Base-by-base conservation (phyloP, 1,284 basidiomycete species). In the Cerrena zonata region DNA sequence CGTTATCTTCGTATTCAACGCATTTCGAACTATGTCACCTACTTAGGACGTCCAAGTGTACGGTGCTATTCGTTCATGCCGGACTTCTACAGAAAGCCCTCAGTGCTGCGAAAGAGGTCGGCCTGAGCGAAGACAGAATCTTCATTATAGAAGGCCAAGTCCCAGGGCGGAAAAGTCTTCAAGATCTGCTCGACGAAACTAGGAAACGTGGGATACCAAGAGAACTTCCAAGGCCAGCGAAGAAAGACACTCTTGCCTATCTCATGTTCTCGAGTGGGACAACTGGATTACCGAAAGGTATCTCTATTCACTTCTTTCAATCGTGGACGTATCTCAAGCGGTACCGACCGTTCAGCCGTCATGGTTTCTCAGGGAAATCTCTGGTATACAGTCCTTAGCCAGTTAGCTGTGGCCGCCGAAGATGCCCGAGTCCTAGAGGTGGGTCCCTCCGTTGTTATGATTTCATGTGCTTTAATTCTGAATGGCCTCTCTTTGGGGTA, bases 231-330 rank as follows among this genome's bases (percentile, higher is more conserved):
- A 72, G 71, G 36, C 71, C 73, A 0, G 84, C 78, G 0, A 69
- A 60, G 26, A 73, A 69, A 30, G 67, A 82, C 56, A 86, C 84
- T 0, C 66, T 88, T 1, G 86, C 84, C 0, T 87, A 89, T 63
- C 67, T 90, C 1, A 66, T 85, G 0, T 88, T 88, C 59, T 89
- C 86, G 1, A 89, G 86, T 57, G 87, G 86, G 26, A 89, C 87
- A 0, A 87, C 77, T 51, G 87, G 87, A 2, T 66, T 82, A 2
- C 86, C 87, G 0, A 89, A 89, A 76, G 86, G 86, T 84, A 27
- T 18, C 45, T 62, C 53, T 23, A n/a, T n/a, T n/a, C n/a, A n/a
- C n/a, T n/a, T n/a, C n/a, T n/a, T 38, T 39, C 13, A 3, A 25
- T 34, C 46, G 34, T 46, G 34, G 5, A 13, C 18, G 3, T 38